phyloP scores from a whole-genome alignment of 1,139 yeast species.

The Pichia terricola region DNA sequence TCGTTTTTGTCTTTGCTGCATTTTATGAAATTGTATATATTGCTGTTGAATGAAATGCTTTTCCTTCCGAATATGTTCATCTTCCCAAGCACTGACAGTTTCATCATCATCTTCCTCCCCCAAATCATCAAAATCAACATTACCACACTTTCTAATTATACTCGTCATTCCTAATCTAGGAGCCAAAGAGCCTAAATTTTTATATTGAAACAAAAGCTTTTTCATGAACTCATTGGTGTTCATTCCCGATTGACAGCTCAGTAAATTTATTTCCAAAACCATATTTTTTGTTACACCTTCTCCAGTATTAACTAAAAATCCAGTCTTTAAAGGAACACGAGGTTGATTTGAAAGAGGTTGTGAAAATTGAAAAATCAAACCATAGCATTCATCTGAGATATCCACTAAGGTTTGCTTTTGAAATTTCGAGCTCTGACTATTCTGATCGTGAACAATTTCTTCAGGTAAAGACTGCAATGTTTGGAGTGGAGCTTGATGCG shows the following conservation, averaged over 20 bases:
- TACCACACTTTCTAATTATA: conserved; percentile 11
- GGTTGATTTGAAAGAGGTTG: conserved; percentile 63
- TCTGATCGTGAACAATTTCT: conserved; percentile 1
- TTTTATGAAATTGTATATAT: conserved; percentile 11
- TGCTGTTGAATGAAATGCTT: conserved; percentile 9
- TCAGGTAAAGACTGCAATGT: conserved; percentile 10
- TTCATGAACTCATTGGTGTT: conserved; percentile 47
- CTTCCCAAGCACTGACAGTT: conserved; percentile 2
- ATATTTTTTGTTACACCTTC: conserved; percentile 20
- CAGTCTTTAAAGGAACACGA: conserved; percentile 60
- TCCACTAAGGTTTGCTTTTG: conserved; percentile 36
- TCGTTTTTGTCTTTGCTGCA: conserved; percentile 11
- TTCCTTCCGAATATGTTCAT: conserved; percentile 17
- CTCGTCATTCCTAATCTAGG: conserved; percentile 34
- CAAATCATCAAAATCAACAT: conserved; percentile 29
- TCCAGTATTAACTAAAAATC: conserved; percentile 45
- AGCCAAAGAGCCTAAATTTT: conserved; percentile 39
- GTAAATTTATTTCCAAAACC: conserved; percentile 47
- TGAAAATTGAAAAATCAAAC: conserved; percentile 50
- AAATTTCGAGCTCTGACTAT: conserved; percentile 11
- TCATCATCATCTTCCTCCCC: conserved; percentile 26
- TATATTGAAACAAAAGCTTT: conserved; percentile 55
- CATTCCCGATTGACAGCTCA: conserved; percentile 63
- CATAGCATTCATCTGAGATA: conserved; percentile 49
- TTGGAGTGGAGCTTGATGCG: conserved; percentile 9